Evolutionary conservation across 495 filamentous ascomycete species (phyloP).

Genomic region (Hypoxylon intermedium): DNA sequence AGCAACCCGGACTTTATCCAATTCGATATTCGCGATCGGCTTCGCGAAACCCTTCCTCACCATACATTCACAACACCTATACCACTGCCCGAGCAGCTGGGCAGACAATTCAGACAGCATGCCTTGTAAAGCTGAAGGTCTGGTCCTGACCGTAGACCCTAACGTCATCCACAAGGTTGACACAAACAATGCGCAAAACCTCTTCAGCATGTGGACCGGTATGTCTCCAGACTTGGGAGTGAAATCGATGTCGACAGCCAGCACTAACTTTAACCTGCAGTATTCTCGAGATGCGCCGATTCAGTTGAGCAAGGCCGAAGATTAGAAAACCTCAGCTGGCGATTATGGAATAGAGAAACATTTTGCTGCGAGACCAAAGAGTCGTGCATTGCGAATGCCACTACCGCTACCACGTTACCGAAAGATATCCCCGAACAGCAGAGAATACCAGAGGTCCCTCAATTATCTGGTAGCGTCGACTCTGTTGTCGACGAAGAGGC

Average conservation of each 20-base stretch:
- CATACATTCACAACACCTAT: conserved; percentile 29
- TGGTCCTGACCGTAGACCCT: conserved; percentile 83
- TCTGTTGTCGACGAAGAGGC: conserved; percentile 79
- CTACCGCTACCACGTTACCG: conserved; percentile 53
- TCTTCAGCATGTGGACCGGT: conserved; percentile 99
- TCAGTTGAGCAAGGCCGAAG: conserved; percentile 92
- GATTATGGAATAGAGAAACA: conserved; percentile 94
- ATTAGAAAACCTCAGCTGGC: conserved; percentile 94
- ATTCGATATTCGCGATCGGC: conserved; percentile 39
- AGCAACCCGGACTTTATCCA: conserved; percentile 4
- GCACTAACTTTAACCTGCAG: conserved; percentile 53
- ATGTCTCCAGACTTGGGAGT: conserved; percentile 51
- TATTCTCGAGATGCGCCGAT: conserved; percentile 94
- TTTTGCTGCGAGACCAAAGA: conserved; percentile 79
- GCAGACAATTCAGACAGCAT: conserved; percentile 35
- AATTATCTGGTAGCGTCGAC: conserved; percentile 90
- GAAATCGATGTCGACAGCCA: conserved; percentile 3
- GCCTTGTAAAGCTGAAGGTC: conserved; percentile 63
- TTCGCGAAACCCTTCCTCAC: conserved; percentile 35
- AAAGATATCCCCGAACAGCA: conserved; percentile 54
- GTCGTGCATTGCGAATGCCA: conserved; percentile 44
- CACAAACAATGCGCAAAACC: conserved; percentile 87
- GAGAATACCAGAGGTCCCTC: conserved; percentile 68
- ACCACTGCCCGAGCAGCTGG: conserved; percentile 38
- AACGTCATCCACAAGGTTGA: conserved; percentile 92